Conservation (phyloP, 495 filamentous ascomycete genomes). For the Pseudomonodictys pantanalensis region DNA sequence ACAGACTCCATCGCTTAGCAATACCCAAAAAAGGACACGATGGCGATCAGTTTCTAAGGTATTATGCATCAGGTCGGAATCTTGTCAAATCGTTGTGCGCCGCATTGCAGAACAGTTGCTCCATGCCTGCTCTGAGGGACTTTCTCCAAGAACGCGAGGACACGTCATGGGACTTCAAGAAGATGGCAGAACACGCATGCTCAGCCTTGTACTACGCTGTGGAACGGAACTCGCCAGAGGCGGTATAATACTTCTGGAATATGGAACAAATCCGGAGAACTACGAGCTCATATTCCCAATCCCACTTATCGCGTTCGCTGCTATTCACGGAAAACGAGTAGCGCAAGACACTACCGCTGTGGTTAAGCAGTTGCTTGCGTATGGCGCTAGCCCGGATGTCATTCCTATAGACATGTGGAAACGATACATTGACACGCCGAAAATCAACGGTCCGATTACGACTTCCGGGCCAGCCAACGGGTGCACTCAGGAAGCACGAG, state of each 20-base stretch:
- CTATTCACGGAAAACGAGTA: not conserved
- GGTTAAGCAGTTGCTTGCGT: slow-evolving; percentile 11
- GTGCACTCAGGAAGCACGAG: not conserved
- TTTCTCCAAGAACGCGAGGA: too few relatives aligned
- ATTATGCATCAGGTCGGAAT: too few relatives aligned
- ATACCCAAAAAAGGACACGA: too few relatives aligned
- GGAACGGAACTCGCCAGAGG: slow-evolving; percentile 1
- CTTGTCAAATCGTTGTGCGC: not conserved
- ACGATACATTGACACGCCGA: not conserved
- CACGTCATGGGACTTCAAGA: not conserved
- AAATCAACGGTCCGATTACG: not conserved
- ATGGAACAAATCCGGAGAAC: slow-evolving; percentile 1
- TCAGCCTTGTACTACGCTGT: slow-evolving; percentile 9
- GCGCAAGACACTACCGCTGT: slow-evolving; percentile 3
- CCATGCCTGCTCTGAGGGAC: not conserved
- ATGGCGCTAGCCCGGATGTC: not conserved
- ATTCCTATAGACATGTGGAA: slow-evolving; percentile 9
- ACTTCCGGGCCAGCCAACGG: not conserved
- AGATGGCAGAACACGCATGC: not conserved
- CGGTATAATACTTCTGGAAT: not conserved
- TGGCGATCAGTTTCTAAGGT: too few relatives aligned
- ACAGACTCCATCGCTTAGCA: too few relatives aligned
- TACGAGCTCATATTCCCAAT: not conserved
- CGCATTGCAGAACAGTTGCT: not conserved
- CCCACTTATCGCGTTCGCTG: slow-evolving; percentile 9